phyloP scores from a whole-genome alignment of 2,329 filamentous ascomycete genomes.

The Sclerotinia sclerotiorum region DNA sequence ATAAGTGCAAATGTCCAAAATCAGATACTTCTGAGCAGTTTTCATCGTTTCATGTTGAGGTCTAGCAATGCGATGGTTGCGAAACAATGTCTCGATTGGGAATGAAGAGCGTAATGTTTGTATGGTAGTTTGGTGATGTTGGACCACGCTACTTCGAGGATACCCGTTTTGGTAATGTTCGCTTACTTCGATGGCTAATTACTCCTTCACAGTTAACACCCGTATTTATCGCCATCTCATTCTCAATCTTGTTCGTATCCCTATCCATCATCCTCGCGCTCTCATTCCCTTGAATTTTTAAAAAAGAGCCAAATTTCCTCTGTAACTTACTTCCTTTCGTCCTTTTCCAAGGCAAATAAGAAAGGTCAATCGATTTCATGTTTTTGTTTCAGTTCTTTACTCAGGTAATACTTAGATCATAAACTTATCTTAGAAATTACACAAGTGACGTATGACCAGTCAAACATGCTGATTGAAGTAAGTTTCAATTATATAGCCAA shows the following conservation, averaged over 20 bases:
- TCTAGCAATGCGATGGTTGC: neutral
- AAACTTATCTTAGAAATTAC: neutral
- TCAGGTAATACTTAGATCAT: too few species aligned
- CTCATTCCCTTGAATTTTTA: too few species aligned
- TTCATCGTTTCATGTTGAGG: neutral
- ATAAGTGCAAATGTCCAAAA: neutral
- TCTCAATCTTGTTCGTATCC: too few species aligned
- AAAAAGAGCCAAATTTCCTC: too few species aligned
- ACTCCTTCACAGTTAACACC: neutral
- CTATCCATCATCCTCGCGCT: too few species aligned
- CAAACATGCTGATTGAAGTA: neutral
- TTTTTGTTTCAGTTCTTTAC: too few species aligned
- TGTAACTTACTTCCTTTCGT: too few species aligned
- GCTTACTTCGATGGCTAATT: neutral
- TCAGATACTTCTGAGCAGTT: neutral
- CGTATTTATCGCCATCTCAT: too few species aligned
- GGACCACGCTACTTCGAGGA: neutral
- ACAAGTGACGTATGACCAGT: neutral
- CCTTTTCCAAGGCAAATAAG: too few species aligned
- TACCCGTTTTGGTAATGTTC: neutral
- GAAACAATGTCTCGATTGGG: neutral
- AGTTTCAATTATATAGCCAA: neutral
- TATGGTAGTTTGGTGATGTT: neutral
- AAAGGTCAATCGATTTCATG: too few species aligned
- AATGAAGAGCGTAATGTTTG: neutral